Conservation (phyloP, 2,329 filamentous ascomycete genomes). For the Podosphaera aphanis region DNA sequence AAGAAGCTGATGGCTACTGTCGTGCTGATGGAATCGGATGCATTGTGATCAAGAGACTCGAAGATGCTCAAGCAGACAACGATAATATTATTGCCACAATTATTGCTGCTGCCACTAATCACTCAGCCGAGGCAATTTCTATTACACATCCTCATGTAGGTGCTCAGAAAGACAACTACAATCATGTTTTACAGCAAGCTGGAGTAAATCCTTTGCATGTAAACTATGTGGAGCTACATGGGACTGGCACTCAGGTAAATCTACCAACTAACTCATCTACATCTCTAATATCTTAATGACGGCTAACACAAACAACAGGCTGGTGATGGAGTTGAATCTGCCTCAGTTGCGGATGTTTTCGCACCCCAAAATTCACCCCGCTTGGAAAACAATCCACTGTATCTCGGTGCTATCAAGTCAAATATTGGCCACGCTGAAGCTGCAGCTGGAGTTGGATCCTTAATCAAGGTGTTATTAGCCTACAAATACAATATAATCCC, state of each 20-base stretch:
- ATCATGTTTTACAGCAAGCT: conserved; percentile 44
- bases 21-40: conserved; percentile 25
- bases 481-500: conserved; percentile 14
- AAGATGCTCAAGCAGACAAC: conserved; percentile 26
- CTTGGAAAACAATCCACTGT: conserved; percentile 25
- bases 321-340: conserved; percentile 64
- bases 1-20: conserved; percentile 28
- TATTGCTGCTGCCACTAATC: conserved; percentile 52
- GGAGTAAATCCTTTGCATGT: conserved; percentile 56
- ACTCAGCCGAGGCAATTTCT: conserved; percentile 58
- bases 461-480: conserved; percentile 17
- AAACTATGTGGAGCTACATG: conserved; percentile 74
- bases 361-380: conserved; percentile 27
- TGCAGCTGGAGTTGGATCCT: conserved; percentile 15
- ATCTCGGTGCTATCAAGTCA: conserved; percentile 17
- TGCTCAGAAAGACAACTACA: conserved; percentile 52
- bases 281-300: not conserved
- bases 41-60: conserved; percentile 26
- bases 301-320: conserved; percentile 27
- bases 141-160: conserved; percentile 66
- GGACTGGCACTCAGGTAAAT: conserved; percentile 41
- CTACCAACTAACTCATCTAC: not conserved
- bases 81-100: conserved; percentile 31
- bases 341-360: conserved; percentile 44
- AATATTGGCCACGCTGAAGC: conserved; percentile 18